Conservation (phyloP, 202 grass and related monocot genomes). For the Saccharum hybrid region DNA sequence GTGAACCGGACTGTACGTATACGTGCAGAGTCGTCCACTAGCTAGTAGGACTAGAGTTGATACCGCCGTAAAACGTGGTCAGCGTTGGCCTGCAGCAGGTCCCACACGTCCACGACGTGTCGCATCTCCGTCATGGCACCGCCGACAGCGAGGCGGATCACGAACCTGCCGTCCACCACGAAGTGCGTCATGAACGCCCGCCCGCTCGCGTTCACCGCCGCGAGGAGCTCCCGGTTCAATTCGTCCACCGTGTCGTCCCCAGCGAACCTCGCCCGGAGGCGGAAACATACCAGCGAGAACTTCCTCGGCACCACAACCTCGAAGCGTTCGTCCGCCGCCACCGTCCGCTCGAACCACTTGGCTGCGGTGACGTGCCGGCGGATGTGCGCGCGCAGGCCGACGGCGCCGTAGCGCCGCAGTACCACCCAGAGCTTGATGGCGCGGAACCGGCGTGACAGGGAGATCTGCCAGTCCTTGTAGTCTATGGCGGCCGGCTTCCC, state of each 20-base stretch:
- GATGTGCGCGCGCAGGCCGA: conserved; percentile 34
- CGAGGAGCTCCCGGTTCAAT: conserved; percentile 24
- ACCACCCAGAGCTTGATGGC: conserved; percentile 71
- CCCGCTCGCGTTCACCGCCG: conserved; percentile 18
- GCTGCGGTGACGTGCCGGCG: conserved; percentile 33
- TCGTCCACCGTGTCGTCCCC: not conserved
- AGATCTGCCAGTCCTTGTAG: too few relatives aligned
- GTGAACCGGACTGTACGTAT: too few relatives aligned
- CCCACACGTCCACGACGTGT: too few relatives aligned
- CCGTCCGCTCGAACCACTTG: conserved; percentile 47
- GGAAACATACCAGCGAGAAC: conserved; percentile 55
- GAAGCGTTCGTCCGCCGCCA: conserved; percentile 34
- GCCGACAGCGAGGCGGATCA: too few relatives aligned
- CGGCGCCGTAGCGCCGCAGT: conserved; percentile 49
- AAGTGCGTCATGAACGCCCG: too few relatives aligned
- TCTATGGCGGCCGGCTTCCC: too few relatives aligned
- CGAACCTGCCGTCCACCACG: too few relatives aligned
- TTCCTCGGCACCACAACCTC: conserved; percentile 45
- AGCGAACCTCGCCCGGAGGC: not conserved
- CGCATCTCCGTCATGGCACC: too few relatives aligned
- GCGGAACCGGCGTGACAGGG: too few relatives aligned
- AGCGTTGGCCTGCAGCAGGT: too few relatives aligned
- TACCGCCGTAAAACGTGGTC: not conserved
- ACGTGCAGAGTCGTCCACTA: too few relatives aligned
- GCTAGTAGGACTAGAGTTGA: not conserved